phyloP scores from a whole-genome alignment of 352 stramenopile species.

The Globisporangium splendens region DNA sequence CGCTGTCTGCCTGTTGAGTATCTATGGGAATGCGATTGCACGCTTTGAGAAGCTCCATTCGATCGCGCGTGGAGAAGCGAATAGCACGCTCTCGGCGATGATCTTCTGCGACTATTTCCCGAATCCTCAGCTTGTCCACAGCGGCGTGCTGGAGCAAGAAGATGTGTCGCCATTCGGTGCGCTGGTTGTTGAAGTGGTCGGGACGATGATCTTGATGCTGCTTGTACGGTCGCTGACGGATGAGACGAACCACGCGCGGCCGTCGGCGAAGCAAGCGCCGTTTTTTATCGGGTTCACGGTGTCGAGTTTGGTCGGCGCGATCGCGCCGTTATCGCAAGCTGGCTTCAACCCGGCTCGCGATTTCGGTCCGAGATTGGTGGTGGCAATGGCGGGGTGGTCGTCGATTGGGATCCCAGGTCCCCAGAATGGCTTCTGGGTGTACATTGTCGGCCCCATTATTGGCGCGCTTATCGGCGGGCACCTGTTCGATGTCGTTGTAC shows the following conservation, averaged over 20 bases:
- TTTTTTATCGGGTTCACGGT: conserved; percentile 55
- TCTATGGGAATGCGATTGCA: conserved; percentile 48
- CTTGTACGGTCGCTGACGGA: conserved; percentile 58
- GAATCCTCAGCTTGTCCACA: conserved; percentile 37
- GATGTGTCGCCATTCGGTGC: conserved; percentile 36
- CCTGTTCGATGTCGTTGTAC: conserved; percentile 50
- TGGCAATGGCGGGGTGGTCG: conserved; percentile 58
- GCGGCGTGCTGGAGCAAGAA: conserved; percentile 11
- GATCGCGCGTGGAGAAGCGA: conserved; percentile 28
- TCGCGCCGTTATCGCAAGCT: conserved; percentile 66
- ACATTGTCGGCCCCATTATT: conserved; percentile 47
- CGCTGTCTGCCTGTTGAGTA: conserved; percentile 32
- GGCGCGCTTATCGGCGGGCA: conserved; percentile 45
- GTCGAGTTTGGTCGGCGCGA: conserved; percentile 38
- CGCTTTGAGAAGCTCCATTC: conserved; percentile 43
- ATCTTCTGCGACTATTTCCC: conserved; percentile 72
- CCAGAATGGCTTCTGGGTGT: conserved; percentile 56
- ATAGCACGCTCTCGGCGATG: conserved; percentile 55
- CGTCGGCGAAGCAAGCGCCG: conserved; percentile 23
- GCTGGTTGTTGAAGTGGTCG: conserved; percentile 52
- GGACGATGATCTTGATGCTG: conserved; percentile 59
- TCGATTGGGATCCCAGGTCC: conserved; percentile 34
- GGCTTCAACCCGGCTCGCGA: conserved; percentile 69
- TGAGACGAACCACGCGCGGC: conserved; percentile 24
- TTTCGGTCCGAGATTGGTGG: conserved; percentile 26